Evolutionary conservation across 768 basidiomycete genomes (phyloP), one percentile per base, ranked within the genome.

Genomic region (Multifurca ochricompacta): DNA sequence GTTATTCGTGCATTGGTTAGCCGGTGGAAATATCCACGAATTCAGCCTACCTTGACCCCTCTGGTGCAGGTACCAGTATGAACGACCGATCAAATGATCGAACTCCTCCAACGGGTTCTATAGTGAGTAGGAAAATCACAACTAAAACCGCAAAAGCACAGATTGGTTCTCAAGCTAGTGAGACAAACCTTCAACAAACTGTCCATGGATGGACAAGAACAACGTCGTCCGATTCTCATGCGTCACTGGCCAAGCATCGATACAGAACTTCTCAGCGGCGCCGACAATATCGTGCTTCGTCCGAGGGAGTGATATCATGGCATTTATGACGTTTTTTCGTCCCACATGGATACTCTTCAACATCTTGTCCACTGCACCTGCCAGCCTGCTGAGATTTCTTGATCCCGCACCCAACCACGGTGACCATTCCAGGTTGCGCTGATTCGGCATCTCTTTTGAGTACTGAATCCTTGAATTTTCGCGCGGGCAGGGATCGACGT

Each of bases 11-110:
- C 54, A 23, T 35, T 44, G 21, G 51, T 59, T 52, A 54, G 60
- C 58, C 44, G 56, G 37, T 32, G 28, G 18, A 34, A 27, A 41
- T 49, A 14, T 36, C 27, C 27, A 19, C 45, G 44, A 53, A 21
- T 4, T 16, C 25, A 41, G 47, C 92, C 60, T 69, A 95, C 93
- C 83, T 74, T 62, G 94, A 93, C 25, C 84, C 87, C 48, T 85
- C 82, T 23, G 82, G 70, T 3, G 93, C 85, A 35, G 87, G 86
- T 4, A 83, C 82, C 23, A 99, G 73, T 51, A 98, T 77, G 65
- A 98, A 94, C 0, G 90, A 84, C 53, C 96, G 79, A 66, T 96
- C 92, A 69, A 99, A 99, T 19, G 93, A 95, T 42, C 95, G 81
- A 21, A 91, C 71, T 10, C 92, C 93, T 50, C 81, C 80, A 8